A percentile compares a stretch with the other conserved stretches of the same genome.
These are phyloP conservation scores for Fusarium sp. DNA, from an alignment of 2,329 filamentous ascomycete genomes.

Conservation along the genomic window DNA sequence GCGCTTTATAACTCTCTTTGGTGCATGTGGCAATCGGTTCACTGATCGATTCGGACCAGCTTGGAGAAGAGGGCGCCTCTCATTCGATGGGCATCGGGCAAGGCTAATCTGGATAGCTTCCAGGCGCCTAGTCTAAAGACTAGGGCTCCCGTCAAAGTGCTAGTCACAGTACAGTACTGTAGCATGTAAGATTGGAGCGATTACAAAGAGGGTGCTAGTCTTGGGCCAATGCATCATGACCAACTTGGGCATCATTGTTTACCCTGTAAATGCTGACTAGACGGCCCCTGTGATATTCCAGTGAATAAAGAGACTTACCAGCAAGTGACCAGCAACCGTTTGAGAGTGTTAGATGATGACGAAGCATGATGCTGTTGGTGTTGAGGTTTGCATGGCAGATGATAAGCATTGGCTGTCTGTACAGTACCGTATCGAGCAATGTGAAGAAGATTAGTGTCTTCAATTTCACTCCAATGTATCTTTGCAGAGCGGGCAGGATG, in stretches of 20 bases:
- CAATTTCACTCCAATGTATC: neutral
- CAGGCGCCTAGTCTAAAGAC: slow-evolving; percentile 6
- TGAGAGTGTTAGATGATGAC: slow-evolving; percentile 27
- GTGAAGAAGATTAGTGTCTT: neutral
- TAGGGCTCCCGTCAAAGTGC: slow-evolving; percentile 13
- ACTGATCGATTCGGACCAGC: slow-evolving; percentile 15
- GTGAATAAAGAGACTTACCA: neutral
- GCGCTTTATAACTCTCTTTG: slow-evolving; percentile 10
- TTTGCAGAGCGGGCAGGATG: slow-evolving; percentile 18
- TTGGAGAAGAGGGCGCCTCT: slow-evolving; percentile 15
- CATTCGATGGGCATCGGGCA: slow-evolving; percentile 7
- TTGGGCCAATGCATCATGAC: slow-evolving; percentile 32
- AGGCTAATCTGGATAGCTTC: slow-evolving; percentile 33
- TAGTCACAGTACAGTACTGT: neutral
- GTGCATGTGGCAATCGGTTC: slow-evolving; percentile 21
- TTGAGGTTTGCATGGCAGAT: slow-evolving; percentile 2
- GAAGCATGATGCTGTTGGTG: slow-evolving; percentile 29
- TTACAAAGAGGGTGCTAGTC: slow-evolving; percentile 10
- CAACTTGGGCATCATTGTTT: slow-evolving; percentile 31
- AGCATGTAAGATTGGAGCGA: slow-evolving; percentile 13
- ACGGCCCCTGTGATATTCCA: neutral
- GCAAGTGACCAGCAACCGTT: slow-evolving; percentile 6
- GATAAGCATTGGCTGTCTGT: slow-evolving; percentile 10
- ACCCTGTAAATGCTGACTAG: slow-evolving; percentile 5
- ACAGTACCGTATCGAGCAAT: neutral